Base-by-base conservation (phyloP, 108 stramenopile genomes). In the Pinguiococcus pyrenoidosus region DNA sequence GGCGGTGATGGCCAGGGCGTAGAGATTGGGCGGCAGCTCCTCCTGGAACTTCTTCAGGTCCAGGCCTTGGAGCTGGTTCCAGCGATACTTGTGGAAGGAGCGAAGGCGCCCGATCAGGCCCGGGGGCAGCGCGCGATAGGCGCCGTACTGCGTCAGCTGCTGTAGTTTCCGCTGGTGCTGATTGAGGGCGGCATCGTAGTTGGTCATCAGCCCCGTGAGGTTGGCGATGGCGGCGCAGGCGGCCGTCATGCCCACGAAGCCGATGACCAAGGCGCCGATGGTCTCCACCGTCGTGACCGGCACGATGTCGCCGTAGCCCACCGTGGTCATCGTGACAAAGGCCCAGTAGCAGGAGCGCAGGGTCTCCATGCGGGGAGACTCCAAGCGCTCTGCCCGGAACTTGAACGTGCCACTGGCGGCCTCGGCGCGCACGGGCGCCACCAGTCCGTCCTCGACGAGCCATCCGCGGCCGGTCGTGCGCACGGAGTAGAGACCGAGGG, bases 261-360 rank as follows among this genome's bases (percentile, higher is more conserved):
- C 16, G 13, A 51, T 51, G 7, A 14, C 21, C 50, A 51, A 37
- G 13, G 37, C 37, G 5, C 6, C 6, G 50, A 51, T n/a, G 14
- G 35, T 9, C 6, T 36, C 50, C 5, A 4, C 12, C n/a, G 32
- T 42, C 12, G 39, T 38, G 5, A 10, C 9, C 6, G 79, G 77
- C 4, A 59, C 57, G 17, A 78, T 64, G 57, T 82, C 81, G 2
- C 81, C 81, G 56, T 77, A 82, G n/a, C 77, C 82, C 3, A 80
- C 74, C 9, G 79, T 83, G 32, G 74, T 72, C 40, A 77, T 60
- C 18, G 73, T 72, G 9, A 73, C 73, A 18, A 80, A 44, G 36
- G 75, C 64, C 73, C 71, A 80, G 43, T 80, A 80, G 27, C 5
- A 35, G n/a, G n/a, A n/a, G n/a, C n/a, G n/a, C 25, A 73, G 23